Evolutionary conservation across 2,329 filamentous ascomycete species (phyloP).

Genomic region (Ascomycota sp.): DNA sequence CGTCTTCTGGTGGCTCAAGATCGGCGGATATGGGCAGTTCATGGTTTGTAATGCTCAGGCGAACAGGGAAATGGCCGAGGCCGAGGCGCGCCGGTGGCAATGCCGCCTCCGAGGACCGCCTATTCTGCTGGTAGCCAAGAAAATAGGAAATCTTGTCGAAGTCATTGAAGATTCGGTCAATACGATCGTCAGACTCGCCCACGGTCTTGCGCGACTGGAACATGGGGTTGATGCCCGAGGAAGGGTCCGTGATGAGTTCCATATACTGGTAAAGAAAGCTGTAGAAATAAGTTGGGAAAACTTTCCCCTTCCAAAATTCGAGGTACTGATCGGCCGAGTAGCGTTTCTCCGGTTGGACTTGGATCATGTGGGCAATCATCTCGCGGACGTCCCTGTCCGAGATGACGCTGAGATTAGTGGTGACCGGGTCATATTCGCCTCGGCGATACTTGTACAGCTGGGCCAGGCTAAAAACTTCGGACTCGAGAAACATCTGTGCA

Average conservation of each 20-base stretch:
- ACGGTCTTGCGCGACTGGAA: slow-evolving; percentile 46
- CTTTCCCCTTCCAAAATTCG: slow-evolving; percentile 73
- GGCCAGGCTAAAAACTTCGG: slow-evolving; percentile 90
- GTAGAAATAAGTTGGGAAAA: slow-evolving; percentile 93
- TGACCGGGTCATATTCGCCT: slow-evolving; percentile 74
- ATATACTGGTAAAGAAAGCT: slow-evolving; percentile 95
- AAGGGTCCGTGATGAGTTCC: slow-evolving; percentile 80
- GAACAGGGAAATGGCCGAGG: slow-evolving; percentile 50
- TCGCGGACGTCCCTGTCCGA: slow-evolving; percentile 70
- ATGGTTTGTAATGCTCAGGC: slow-evolving; percentile 69
- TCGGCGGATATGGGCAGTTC: slow-evolving; percentile 43
- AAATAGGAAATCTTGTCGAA: slow-evolving; percentile 97
- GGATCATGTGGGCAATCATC: slow-evolving; percentile 88
- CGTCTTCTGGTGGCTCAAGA: slow-evolving; percentile 44
- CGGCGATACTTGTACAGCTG: slow-evolving; percentile 87
- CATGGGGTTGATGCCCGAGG: slow-evolving; percentile 50
- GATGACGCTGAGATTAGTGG: slow-evolving; percentile 63
- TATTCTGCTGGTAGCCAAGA: slow-evolving; percentile 46
- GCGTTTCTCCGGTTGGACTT: slow-evolving; percentile 72
- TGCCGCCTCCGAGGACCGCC: slow-evolving; percentile 10
- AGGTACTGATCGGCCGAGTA: slow-evolving; percentile 89
- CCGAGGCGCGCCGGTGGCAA: slow-evolving; percentile 20
- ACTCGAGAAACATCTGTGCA: slow-evolving; percentile 82
- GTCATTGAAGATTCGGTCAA: slow-evolving; percentile 78
- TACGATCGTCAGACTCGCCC: slow-evolving; percentile 76